Conservation (phyloP, 148 eudicot species). For the Rhododendron ovatum region DNA sequence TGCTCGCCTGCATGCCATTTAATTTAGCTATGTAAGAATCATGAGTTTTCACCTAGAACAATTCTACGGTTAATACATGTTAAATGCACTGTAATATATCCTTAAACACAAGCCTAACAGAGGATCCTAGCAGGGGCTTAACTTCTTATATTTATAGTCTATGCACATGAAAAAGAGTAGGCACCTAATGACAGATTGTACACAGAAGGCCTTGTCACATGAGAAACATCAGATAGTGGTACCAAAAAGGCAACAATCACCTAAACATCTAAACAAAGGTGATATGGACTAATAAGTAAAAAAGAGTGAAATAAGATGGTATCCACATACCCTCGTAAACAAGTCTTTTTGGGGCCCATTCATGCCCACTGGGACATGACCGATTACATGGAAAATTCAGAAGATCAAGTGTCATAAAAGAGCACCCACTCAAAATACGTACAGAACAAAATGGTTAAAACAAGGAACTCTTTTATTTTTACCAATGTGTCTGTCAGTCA, state of each 20-base stretch:
- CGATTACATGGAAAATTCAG: neutral
- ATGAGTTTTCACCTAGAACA: neutral
- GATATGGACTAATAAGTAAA: neutral
- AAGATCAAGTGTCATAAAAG: neutral
- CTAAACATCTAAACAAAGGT: neutral
- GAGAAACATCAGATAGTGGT: neutral
- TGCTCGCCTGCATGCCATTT: constrained; percentile 55
- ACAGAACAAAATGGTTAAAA: neutral
- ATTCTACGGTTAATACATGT: neutral
- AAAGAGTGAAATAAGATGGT: neutral
- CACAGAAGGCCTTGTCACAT: neutral
- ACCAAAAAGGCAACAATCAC: neutral
- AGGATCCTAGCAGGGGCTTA: neutral
- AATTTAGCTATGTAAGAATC: neutral
- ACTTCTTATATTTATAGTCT: neutral
- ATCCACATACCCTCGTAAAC: neutral
- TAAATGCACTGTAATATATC: neutral
- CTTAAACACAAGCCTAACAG: neutral
- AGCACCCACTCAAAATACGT: neutral
- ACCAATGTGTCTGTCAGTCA: neutral
- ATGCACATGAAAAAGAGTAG: neutral
- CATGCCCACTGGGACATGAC: neutral
- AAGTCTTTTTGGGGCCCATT: neutral
- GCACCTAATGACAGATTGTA: neutral
- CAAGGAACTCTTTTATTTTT: neutral